Conservation (phyloP, 2,329 filamentous ascomycete genomes). For the Pezicula rhizophila region DNA sequence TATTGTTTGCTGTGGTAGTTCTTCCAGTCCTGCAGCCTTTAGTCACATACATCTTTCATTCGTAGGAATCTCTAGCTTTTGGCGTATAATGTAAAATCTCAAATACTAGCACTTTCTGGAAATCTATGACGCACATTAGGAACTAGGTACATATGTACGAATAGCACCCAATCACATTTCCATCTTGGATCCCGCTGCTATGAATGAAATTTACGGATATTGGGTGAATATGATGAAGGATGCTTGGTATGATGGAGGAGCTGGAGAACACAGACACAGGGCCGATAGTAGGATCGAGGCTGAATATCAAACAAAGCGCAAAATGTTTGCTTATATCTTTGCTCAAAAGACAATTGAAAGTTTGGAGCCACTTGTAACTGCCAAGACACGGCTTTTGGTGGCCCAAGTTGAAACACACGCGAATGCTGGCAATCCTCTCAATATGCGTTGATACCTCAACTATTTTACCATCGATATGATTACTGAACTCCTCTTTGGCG, state of each 20-base stretch:
- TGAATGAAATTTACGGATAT: conserved; percentile 42
- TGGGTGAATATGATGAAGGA: conserved; percentile 44
- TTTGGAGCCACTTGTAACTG: conserved; percentile 47
- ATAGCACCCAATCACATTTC: conserved; percentile 39
- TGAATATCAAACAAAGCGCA: conserved; percentile 45
- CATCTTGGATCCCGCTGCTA: conserved; percentile 33
- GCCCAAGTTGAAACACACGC: conserved; percentile 36
- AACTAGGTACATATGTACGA: conserved; percentile 27
- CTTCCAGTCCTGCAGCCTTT: too few species aligned
- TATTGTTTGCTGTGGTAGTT: too few species aligned
- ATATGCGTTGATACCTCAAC: conserved; percentile 43
- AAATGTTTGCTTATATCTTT: conserved; percentile 42
- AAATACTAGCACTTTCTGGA: conserved; percentile 11
- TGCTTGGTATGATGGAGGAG: conserved; percentile 35
- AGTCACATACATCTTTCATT: background rate
- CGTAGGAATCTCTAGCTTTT: conserved; percentile 11
- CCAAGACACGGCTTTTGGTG: conserved; percentile 39
- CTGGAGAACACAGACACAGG: conserved; percentile 42
- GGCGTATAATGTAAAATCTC: conserved; percentile 18
- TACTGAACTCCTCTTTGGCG: conserved; percentile 44
- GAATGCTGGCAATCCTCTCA: conserved; percentile 32
- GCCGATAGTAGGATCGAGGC: conserved; percentile 44
- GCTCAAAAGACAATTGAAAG: conserved; percentile 44
- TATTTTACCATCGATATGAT: conserved; percentile 50
- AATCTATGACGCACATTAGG: conserved; percentile 17